Conservation (phyloP, 345 rosid genomes). For the Nasturtium officinale region DNA sequence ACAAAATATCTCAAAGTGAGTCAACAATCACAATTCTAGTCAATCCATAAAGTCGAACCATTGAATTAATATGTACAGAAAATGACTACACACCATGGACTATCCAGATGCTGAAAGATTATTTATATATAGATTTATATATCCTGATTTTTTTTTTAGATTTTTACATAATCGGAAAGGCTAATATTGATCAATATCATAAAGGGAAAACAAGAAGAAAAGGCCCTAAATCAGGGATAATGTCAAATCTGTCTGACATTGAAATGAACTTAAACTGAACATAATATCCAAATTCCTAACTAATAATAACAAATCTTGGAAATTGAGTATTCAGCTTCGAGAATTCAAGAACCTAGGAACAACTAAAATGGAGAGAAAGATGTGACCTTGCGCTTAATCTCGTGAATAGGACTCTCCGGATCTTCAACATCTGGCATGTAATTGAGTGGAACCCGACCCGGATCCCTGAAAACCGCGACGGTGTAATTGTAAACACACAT, state of each 20-base stretch:
- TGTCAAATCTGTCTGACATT: constrained; percentile 11
- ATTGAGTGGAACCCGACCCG: constrained; percentile 75
- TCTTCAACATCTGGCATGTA: constrained; percentile 85
- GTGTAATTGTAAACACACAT: constrained; percentile 64
- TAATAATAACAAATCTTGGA: background rate
- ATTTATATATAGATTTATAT: no score
- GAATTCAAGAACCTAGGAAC: background rate
- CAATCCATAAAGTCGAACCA: background rate
- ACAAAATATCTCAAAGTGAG: constrained; percentile 16
- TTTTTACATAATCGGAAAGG: background rate
- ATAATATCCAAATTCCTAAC: background rate
- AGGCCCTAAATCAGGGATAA: background rate
- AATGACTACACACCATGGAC: constrained; percentile 6
- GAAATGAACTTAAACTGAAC: background rate
- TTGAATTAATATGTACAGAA: constrained; percentile 17
- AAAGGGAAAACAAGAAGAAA: background rate
- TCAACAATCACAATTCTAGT: constrained; percentile 9
- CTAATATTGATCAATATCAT: constrained; percentile 2
- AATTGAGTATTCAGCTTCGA: background rate
- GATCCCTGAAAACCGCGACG: constrained; percentile 70
- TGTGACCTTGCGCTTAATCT: constrained; percentile 89
- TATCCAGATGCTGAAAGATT: background rate
- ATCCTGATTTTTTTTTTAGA: no score
- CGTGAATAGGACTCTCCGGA: constrained; percentile 62
- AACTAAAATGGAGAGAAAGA: constrained; percentile 15